Evolutionary conservation across 768 basidiomycete species (phyloP).

Genomic region (Amanita polypyramis): DNA sequence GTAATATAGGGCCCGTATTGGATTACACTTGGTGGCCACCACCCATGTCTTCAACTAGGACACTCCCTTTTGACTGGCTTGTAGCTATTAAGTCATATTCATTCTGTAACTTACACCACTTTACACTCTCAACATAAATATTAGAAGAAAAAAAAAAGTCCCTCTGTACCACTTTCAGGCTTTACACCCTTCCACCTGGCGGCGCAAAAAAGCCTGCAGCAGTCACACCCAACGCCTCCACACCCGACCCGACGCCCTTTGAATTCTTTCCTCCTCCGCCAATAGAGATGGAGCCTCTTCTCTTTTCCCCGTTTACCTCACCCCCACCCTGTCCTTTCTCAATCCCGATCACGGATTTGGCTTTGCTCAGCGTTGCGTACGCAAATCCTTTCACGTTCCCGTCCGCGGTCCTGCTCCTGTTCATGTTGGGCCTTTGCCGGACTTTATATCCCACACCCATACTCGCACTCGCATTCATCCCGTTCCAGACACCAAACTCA

Average conservation of each 20-base stretch:
- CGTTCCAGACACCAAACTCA: constrained; percentile 27
- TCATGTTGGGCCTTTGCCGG: not conserved
- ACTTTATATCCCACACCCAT: not conserved
- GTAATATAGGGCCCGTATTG: no score
- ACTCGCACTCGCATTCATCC: constrained; percentile 16
- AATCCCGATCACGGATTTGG: constrained; percentile 45
- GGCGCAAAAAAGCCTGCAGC: constrained; percentile 67
- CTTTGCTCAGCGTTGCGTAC: constrained; percentile 25
- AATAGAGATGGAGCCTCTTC: constrained; percentile 52
- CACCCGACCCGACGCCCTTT: constrained; percentile 62
- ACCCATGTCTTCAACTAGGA: no score
- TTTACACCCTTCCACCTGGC: constrained; percentile 17
- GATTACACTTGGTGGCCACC: no score
- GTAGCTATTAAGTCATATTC: no score
- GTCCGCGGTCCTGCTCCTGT: no score
- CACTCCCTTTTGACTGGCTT: no score
- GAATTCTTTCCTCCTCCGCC: constrained; percentile 44
- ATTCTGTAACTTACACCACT: no score
- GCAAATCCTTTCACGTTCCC: constrained; percentile 12
- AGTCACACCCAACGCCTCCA: constrained; percentile 67
- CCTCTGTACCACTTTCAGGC: no score
- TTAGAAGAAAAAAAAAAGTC: no score
- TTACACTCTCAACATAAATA: no score
- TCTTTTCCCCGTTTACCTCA: constrained; percentile 23
- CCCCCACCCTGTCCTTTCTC: constrained; percentile 16